These are phyloP conservation scores for Calonectria fujianensis DNA, from an alignment of 2,329 filamentous ascomycete species.

Conservation along the genomic window DNA sequence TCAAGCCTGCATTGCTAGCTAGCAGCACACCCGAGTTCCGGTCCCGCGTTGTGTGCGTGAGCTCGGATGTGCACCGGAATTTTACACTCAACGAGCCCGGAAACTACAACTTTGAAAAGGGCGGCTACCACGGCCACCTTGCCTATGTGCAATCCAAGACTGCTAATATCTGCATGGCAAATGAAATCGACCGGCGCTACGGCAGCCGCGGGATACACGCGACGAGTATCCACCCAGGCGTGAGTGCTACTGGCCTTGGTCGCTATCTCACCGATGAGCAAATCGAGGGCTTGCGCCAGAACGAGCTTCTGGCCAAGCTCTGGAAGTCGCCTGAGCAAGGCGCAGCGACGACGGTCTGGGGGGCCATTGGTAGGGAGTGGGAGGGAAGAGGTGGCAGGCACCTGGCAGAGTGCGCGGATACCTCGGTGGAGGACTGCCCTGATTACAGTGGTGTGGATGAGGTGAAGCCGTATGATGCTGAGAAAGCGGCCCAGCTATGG, in stretches of 20 bases:
- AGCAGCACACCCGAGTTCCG: conserved; percentile 20
- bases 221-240: conserved; percentile 1
- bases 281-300: background rate
- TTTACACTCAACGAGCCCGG: background rate
- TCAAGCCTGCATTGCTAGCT: conserved; percentile 33
- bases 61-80: background rate
- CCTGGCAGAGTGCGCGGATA: background rate
- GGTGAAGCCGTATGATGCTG: background rate
- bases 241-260: background rate
- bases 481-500: background rate
- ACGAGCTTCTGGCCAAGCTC: background rate
- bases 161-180: background rate
- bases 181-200: conserved; percentile 8
- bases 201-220: conserved; percentile 6
- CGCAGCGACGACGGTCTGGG: conserved; percentile 10
- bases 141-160: conserved; percentile 9
- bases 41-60: conserved; percentile 31
- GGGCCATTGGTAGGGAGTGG: background rate
- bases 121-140: background rate
- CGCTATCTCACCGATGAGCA: background rate
- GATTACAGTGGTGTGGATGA: background rate
- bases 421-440: background rate
- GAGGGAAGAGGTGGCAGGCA: conserved; percentile 2
- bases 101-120: conserved; percentile 15
- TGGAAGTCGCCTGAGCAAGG: conserved; percentile 22